Evolutionary conservation across 2,329 filamentous ascomycete genomes (phyloP), one percentile per base, ranked within the genome.

Genomic region (Botrytis hyacinthi): DNA sequence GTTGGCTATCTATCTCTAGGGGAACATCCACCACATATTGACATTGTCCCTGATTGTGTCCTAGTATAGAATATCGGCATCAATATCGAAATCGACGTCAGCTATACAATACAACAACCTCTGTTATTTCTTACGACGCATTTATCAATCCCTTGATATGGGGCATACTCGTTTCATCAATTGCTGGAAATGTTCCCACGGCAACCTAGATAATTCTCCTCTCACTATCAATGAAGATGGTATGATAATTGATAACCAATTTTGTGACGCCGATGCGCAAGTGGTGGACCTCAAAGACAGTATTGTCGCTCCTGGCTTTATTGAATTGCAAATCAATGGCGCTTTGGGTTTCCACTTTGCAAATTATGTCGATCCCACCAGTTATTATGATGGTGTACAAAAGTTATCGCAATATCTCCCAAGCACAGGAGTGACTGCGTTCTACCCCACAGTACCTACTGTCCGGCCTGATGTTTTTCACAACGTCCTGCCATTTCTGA

Each of bases 241-340:
- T 9, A 35, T 77, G 32, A 80, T 80, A 59, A 78, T 79, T 22
- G 71, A 76, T n/a, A 78, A 78, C 67, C 68, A 74, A 40, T n/a
- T 18, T 6, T n/a, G 73, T 77, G 40, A 74, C 74, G 10, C 75
- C 70, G 60, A 77, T 32, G 77, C 75, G 10, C 42, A 72, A 26
- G 71, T 60, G 40, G 69, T 79, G 54, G 86, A 88, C 76, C 78
- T 88, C 18, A 81, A 85, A 57, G 84, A 84, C 59, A 82, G 80
- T 65, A 86, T 88, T 66, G 81, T 88, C 71, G 85, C 86, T 8
- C 87, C 87, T 16, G 87, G 87, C 5, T 87, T 87, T 76, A 80
- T 88, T 35, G 87, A 89, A 74, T 79, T 89, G 9, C 87, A 89
- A 74, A 87, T 85, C 1, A 89, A 89, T 76, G 80, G 80, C 4